Evolutionary conservation across 768 basidiomycete species (phyloP).

Genomic region (Mycena indigotica): DNA sequence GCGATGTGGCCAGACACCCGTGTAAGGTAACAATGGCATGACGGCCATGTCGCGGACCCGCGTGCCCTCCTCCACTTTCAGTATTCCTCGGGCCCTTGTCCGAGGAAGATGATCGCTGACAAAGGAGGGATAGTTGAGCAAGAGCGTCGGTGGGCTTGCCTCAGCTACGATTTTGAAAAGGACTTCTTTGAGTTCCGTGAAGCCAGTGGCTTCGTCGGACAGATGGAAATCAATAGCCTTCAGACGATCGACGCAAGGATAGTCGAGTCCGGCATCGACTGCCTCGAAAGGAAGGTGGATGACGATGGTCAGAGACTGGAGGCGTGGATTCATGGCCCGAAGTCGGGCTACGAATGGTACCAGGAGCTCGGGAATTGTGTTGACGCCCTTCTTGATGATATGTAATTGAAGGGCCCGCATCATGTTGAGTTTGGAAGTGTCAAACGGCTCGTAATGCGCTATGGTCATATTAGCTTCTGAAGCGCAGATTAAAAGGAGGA

Average conservation of each 20-base stretch:
- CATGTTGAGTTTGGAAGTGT: neutral
- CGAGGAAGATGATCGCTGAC: neutral
- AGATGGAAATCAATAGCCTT: neutral
- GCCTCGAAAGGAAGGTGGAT: conserved; percentile 5
- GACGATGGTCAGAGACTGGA: neutral
- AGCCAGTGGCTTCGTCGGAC: neutral
- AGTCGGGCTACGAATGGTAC: neutral
- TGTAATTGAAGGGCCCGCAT: conserved; percentile 8
- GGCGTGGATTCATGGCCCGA: conserved; percentile 3
- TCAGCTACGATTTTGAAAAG: conserved; percentile 2
- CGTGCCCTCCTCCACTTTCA: conserved; percentile 5
- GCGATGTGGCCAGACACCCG: conserved; percentile 15
- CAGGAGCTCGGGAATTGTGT: conserved; percentile 6
- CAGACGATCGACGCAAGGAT: neutral
- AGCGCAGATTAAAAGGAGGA: neutral
- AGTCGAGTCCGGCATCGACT: conserved; percentile 4
- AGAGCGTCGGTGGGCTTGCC: conserved; percentile 9
- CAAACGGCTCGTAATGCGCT: neutral
- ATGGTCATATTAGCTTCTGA: neutral
- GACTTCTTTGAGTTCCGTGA: neutral
- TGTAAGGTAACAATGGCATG: conserved; percentile 14
- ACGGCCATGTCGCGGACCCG: conserved; percentile 4
- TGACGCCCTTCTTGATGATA: conserved; percentile 4
- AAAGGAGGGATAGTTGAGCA: conserved; percentile 10
- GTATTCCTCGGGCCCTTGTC: neutral